Evolutionary conservation across 1,284 basidiomycete genomes (phyloP).

Genomic region (Sporisorium graminicola): DNA sequence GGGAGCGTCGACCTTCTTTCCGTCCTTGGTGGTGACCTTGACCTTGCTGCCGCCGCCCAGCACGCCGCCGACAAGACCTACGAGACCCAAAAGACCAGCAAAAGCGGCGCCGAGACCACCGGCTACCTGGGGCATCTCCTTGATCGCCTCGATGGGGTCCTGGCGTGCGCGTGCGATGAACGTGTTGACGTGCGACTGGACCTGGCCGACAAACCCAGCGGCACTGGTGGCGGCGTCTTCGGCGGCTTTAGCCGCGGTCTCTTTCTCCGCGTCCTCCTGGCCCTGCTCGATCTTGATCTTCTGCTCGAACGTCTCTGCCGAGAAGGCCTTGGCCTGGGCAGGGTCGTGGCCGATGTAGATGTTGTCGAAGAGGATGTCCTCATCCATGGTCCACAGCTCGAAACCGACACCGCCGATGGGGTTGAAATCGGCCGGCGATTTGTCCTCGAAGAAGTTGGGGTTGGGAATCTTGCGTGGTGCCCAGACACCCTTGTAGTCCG

Average conservation of each 20-base stretch:
- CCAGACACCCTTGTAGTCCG: conserved; percentile 67
- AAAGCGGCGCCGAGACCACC: conserved; percentile 59
- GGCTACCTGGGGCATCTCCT: conserved; percentile 61
- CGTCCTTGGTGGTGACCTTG: conserved; percentile 49
- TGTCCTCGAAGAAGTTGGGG: conserved; percentile 91
- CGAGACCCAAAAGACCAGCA: conserved; percentile 56
- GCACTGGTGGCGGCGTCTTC: conserved; percentile 28
- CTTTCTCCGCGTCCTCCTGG: conserved; percentile 50
- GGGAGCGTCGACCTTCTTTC: conserved; percentile 55
- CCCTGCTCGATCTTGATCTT: conserved; percentile 67
- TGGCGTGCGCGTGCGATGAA: conserved; percentile 49
- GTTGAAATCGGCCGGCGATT: conserved; percentile 82
- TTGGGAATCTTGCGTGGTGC: conserved; percentile 73
- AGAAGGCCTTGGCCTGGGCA: conserved; percentile 60
- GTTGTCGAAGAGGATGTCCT: conserved; percentile 69
- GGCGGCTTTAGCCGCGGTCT: conserved; percentile 35
- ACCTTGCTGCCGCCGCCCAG: conserved; percentile 45
- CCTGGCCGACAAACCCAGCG: conserved; percentile 41
- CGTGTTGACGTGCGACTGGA: conserved; percentile 43
- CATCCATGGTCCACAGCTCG: conserved; percentile 69
- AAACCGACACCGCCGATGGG: conserved; percentile 67
- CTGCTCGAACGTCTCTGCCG: conserved; percentile 61
- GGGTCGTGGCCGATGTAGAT: conserved; percentile 67
- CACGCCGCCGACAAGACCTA: conserved; percentile 55
- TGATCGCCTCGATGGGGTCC: conserved; percentile 62